phyloP scores from a whole-genome alignment of 164 flowering plant genomes.

The Sextonia rubra region DNA sequence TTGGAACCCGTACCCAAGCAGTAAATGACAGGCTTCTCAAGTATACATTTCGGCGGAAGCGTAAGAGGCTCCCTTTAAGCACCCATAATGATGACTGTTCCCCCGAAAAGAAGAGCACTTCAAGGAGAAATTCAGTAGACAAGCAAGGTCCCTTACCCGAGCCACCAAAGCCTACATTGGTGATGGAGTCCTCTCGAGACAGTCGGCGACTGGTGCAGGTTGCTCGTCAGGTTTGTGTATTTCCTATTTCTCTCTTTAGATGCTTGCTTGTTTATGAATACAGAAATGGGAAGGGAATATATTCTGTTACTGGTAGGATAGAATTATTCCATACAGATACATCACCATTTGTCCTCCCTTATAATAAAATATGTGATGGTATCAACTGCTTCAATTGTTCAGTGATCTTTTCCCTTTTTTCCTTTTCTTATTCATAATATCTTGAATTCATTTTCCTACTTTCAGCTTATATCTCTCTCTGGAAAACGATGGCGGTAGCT shows the following conservation, averaged over 20 bases:
- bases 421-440: not conserved
- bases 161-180: constrained; percentile 29
- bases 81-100: constrained; percentile 30
- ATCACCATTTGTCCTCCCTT: not conserved
- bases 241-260: constrained; percentile 1
- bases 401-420: not conserved
- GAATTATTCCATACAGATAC: not conserved
- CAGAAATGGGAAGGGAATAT: not conserved
- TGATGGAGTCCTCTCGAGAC: constrained; percentile 55
- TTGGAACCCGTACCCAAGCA: constrained; percentile 21
- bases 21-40: constrained; percentile 43
- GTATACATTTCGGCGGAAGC: constrained; percentile 77
- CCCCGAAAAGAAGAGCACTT: constrained; percentile 28
- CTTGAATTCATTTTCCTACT: constrained; percentile 6
- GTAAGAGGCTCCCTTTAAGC: constrained; percentile 58
- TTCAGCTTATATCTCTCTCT: constrained; percentile 58
- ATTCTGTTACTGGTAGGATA: not conserved
- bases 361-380: not conserved
- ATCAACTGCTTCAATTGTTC: too few relatives aligned
- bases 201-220: constrained; percentile 63
- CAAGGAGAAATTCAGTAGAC: constrained; percentile 29
- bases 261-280: not conserved
- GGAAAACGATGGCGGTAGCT: constrained; percentile 39
- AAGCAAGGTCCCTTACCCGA: constrained; percentile 25
- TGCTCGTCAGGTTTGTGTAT: constrained; percentile 84